Evolutionary conservation across 805 yeast species (phyloP).

Genomic region (Saturnispora saitoi): DNA sequence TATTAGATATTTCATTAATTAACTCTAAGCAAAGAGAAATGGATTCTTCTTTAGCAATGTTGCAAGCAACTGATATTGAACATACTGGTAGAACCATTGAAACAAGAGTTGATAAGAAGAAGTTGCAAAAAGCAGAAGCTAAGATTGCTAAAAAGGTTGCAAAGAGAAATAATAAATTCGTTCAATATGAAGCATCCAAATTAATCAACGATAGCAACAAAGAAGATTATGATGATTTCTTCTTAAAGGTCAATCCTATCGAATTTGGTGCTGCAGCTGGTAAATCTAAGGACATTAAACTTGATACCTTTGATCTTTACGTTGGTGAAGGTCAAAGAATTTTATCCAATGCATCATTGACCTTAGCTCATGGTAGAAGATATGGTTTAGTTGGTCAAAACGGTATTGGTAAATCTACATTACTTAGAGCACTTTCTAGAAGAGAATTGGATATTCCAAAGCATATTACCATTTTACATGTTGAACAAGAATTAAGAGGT

Average conservation of each 20-base stretch:
- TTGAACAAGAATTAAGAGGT: conserved; percentile 94
- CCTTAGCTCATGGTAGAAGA: conserved; percentile 85
- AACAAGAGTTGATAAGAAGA: conserved; percentile 91
- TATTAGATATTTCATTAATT: conserved; percentile 68
- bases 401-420: conserved; percentile 98
- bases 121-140: conserved; percentile 93
- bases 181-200: conserved; percentile 89
- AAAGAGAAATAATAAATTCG: conserved; percentile 72
- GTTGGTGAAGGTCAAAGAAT: conserved; percentile 96
- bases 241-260: conserved; percentile 89
- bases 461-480: conserved; percentile 92
- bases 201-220: conserved; percentile 55
- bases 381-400: conserved; percentile 98
- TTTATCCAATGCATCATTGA: conserved; percentile 75
- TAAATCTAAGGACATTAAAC: conserved; percentile 91
- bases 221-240: conserved; percentile 89
- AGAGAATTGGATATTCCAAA: conserved; percentile 92
- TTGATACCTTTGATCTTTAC: conserved; percentile 86
- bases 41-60: conserved; percentile 64
- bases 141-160: conserved; percentile 97
- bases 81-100: conserved; percentile 89
- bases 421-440: conserved; percentile 81
- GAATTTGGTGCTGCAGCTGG: conserved; percentile 89
- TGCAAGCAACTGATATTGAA: conserved; percentile 81
- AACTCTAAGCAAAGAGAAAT: conserved; percentile 63